These are phyloP conservation scores for Dendrobium chrysotoxum DNA, from an alignment of 106 monocot genomes.

Conservation along the genomic window DNA sequence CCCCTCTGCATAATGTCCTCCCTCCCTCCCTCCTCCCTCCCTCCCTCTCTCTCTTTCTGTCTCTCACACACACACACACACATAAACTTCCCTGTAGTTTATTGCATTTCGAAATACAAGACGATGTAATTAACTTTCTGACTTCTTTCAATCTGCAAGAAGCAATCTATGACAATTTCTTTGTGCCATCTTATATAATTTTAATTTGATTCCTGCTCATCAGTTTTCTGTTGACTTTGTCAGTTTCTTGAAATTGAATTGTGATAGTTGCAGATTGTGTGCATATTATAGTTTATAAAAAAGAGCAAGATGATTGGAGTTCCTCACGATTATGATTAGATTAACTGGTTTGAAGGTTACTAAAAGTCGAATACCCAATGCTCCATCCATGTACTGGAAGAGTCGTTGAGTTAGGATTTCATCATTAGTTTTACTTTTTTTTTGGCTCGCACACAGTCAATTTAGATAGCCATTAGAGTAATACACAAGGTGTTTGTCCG, in stretches of 20 bases:
- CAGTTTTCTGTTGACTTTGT: neutral
- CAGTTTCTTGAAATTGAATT: neutral
- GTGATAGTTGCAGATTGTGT: neutral
- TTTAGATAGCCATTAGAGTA: no score
- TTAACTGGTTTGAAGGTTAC: neutral
- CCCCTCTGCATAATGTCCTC: slow-evolving; percentile 20
- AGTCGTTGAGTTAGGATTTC: neutral
- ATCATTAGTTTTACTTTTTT: neutral
- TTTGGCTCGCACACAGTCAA: neutral
- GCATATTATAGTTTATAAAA: neutral
- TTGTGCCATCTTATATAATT: neutral
- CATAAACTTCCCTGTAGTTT: neutral
- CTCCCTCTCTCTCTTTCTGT: neutral
- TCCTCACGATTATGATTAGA: neutral
- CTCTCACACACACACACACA: no score
- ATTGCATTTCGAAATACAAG: no score
- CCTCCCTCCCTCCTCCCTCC: neutral
- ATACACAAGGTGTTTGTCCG: no score
- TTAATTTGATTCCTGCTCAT: neutral
- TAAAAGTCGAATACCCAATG: no score
- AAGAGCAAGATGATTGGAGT: neutral
- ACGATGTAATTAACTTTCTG: no score
- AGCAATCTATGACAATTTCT: neutral
- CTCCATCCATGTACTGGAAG: no score
- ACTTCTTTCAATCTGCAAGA: neutral